A percentile compares a stretch with the other conserved stretches of the same genome.
phyloP scores from a whole-genome alignment of 2,329 filamentous ascomycete genomes.

The Nigrospora oryzae region DNA sequence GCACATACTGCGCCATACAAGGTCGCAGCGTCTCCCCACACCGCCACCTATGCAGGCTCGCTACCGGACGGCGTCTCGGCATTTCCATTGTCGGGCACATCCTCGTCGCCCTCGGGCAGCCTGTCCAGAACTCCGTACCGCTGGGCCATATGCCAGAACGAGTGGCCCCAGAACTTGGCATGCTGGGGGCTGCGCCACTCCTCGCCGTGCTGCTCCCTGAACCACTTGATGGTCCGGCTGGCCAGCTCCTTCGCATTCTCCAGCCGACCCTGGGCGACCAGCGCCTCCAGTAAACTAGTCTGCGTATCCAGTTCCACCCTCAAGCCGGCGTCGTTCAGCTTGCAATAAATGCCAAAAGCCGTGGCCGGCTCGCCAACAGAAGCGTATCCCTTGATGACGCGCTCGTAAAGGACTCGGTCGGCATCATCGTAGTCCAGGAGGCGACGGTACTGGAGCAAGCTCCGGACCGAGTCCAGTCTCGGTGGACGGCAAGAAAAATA shows the following conservation, averaged over 20 bases:
- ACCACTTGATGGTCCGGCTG: slow-evolving; percentile 10
- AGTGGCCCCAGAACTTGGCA: slow-evolving; percentile 12
- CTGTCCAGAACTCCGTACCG: slow-evolving; percentile 2
- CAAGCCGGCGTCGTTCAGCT: slow-evolving; percentile 29
- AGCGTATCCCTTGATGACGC: slow-evolving; percentile 55
- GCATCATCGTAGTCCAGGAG: slow-evolving; percentile 20
- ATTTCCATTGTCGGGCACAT: too few relatives aligned
- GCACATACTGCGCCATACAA: too few relatives aligned
- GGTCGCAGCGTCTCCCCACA: too few relatives aligned
- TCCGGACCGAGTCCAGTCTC: slow-evolving; percentile 50
- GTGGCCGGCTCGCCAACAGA: slow-evolving; percentile 36
- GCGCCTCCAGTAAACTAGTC: slow-evolving; percentile 28
- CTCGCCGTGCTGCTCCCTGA: slow-evolving; percentile 6
- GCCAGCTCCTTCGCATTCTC: slow-evolving; percentile 15
- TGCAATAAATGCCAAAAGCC: slow-evolving; percentile 40
- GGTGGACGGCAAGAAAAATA: slow-evolving; percentile 53
- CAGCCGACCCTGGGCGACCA: slow-evolving; percentile 10
- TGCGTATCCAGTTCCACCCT: slow-evolving; percentile 34
- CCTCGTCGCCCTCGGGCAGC: not conserved
- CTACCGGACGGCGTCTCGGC: too few relatives aligned
- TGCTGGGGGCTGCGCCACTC: slow-evolving; percentile 3
- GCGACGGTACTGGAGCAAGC: slow-evolving; percentile 44
- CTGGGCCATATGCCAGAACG: slow-evolving; percentile 15
- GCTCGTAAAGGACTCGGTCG: slow-evolving; percentile 38
- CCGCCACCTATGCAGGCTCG: too few relatives aligned